Base-by-base conservation (phyloP, 78 protist genomes). In the Dictyostelium citrinum region DNA sequence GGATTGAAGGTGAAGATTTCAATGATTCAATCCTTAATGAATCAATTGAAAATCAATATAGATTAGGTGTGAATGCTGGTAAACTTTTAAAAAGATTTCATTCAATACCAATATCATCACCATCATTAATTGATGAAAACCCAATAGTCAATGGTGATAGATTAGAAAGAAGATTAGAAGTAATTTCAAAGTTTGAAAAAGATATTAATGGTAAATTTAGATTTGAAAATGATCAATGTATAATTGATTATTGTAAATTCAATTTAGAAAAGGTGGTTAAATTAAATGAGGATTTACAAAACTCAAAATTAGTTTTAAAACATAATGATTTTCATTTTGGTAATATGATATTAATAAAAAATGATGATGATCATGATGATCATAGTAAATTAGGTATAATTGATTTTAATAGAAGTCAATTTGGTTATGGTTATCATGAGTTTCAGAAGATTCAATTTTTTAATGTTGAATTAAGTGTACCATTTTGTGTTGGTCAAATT, bases 301-400 rank as follows among this genome's bases (percentile, higher is more conserved):
- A 33, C 33, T 33, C 9, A 16, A 70, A 70, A 33, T 70, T 70
- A 33, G 77, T 70, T 33, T 70, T 70, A 70, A 70, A 70, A 70
- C 77, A 70, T 70, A 33, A 17, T 70, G 77, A 70, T 33, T 70
- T 29, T 70, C 77, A 70, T 70, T 27, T 33, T 27, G 77, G 77
- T 70, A 70, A 70, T 70, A 70, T 70, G 77, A 33, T 70, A 33
- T 70, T 70, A 70, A 70, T 33, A 31, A 35, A 70, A 11, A 12
- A 64, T 64, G 6, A 14, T 64, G 17, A 10, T 61, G 16, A 24
- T 61, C 3, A 61, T 61, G 35, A 60, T 60, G 35, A 61, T 68
- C 31, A 1, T 16, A 8, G 24, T 31, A 27, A 14, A 70, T 70
- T 70, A 17, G 77, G 46, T 33, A 33, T 70, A 33, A 70, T 70